Evolutionary conservation across 164 flowering plant species (phyloP), one percentile per base, ranked within the genome.

Genomic region (Brasenia schreberi): DNA sequence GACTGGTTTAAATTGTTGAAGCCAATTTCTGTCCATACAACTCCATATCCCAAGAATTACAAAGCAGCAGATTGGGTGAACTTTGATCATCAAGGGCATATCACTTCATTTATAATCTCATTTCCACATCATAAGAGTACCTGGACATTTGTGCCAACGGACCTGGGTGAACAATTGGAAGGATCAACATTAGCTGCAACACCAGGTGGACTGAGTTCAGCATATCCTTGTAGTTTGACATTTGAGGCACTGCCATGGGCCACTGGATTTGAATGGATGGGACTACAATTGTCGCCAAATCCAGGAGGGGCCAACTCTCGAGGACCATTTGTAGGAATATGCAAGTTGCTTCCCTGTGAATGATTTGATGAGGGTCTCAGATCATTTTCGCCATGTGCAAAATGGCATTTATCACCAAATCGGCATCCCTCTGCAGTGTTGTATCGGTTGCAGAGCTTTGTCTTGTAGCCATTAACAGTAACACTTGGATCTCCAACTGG

Each of bases 311-410:
- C 39, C 39, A 4, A 33, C 39, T 33, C 39, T 33, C 39, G 44
- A 18, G 69, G 59, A 56, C 64, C 75, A 18, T 64, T 64, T 6
- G 42, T 23, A 7, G 18, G 56, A 49, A 18, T 27, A 19, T 62
- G 56, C 18, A 18, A 3, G 45, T 18, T 43, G 59, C 63, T 68
- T 63, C 71, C 71, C 65, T 59, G 65, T 49, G 71, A 52, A 6
- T 43, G 61, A 58, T 68, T 65, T 27, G 61, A 64, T 56, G 72
- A 66, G 12, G 53, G 19, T 42, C 69, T 66, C 64, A 77, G 74
- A 59, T 76, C 76, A 58, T 71, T 65, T 33, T 76, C 79, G 9
- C 76, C 79, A 68, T 73, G 79, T 59, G 79, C 79, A 77, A 77
- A 77, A 64, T 74, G 77, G 33, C 79, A 77, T 23, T 73, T 77